Percentiles rank a stretch among this genome's conserved stretches.
Evolutionary conservation across 2,329 filamentous ascomycete species (phyloP).

Genomic region (Colletotrichum zoysiae): DNA sequence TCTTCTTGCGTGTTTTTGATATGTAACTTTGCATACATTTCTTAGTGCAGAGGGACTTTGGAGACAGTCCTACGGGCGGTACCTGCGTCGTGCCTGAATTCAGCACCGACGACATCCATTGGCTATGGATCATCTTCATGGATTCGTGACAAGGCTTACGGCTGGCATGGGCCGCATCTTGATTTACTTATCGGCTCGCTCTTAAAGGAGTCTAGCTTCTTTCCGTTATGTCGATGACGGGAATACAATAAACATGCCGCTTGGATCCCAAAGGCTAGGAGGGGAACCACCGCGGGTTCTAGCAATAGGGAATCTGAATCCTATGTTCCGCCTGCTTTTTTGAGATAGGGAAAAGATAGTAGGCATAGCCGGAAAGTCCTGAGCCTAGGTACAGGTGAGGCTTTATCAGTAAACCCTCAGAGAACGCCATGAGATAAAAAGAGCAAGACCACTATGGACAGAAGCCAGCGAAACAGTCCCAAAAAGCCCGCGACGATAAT

Average conservation of each 20-base stretch:
- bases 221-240: neutral
- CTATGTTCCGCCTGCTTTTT: neutral
- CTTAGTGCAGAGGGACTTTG: neutral
- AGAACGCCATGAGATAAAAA: neutral
- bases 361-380: neutral
- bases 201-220: neutral
- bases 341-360: neutral
- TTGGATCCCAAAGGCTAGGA: neutral
- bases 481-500: neutral
- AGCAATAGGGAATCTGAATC: neutral
- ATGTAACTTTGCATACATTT: neutral
- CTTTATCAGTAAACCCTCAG: neutral
- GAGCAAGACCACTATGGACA: neutral
- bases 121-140: neutral
- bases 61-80: neutral
- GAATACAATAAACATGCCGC: neutral
- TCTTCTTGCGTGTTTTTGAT: neutral
- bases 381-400: neutral
- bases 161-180: neutral
- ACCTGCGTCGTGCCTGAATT: conserved; percentile 4
- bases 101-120: conserved; percentile 13
- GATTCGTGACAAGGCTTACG: neutral
- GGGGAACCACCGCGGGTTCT: neutral
- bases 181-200: neutral
- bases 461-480: neutral